Base-by-base conservation (phyloP, 768 basidiomycete genomes). In the Cytidiella melzeri region DNA sequence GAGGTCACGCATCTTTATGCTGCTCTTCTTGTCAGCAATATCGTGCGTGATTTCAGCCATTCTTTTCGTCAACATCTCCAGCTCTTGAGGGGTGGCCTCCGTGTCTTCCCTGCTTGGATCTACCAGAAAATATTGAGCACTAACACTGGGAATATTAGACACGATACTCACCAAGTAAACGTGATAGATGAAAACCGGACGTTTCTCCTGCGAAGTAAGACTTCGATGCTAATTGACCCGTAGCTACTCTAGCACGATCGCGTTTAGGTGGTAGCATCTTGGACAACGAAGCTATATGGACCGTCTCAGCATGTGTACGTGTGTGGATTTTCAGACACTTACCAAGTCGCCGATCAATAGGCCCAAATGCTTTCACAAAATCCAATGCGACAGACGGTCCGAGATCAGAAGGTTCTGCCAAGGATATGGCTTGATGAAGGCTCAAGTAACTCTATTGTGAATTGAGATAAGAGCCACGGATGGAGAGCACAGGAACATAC, bases 171-270 rank as follows among this genome's bases (percentile, higher is more conserved):
- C 91, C 77, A 64, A 79, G 73, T 50, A 77, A 71, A 40, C 79
- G 78, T 7, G 87, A 83, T 20, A 92, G 67, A 9, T 84, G 75
- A 42, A 91, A 73, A 27, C 92, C 92, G 28, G 84, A 87, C 5
- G 82, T 81, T 65, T 97, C 92, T 23, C 93, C 93, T 19, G 80
- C 75, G 60, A 83, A 97, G 63, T 92, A 92, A n/a, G 83, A 83
- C 62, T 95, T 95, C 36, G 87, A 85, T 0, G 92, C 86, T 48
- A 96, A 80, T 60, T 97, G 90, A 55, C 84, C 88, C 0, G 88
- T 76, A 38, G 98, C 73, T 1, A 79, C 72, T 62, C 89, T 90
- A 7, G 94, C 79, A 19, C 83, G 80, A 63, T 99, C 95, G 3
- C 84, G 77, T 54, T 83, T 82, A 77, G 84, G 83, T 44, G 70